These are phyloP conservation scores for Penicillium tannophilum DNA, from an alignment of 495 filamentous ascomycete genomes.

Conservation along the genomic window DNA sequence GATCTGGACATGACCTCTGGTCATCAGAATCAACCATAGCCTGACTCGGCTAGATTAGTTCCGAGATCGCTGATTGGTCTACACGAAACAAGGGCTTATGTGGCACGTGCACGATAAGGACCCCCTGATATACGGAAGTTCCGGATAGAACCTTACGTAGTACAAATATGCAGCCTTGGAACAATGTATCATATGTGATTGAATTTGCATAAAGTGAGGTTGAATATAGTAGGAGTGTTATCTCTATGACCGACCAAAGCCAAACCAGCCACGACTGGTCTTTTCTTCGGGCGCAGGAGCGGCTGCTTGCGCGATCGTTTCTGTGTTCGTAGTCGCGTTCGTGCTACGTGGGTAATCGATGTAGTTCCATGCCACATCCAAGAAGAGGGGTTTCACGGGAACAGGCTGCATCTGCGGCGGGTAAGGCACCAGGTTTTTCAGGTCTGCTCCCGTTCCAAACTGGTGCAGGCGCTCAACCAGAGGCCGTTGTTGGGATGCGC, in stretches of 20 bases:
- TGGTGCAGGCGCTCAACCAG: slow-evolving; percentile 73
- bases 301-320: slow-evolving; percentile 16
- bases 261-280: slow-evolving; percentile 82
- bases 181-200: not conserved
- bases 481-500: slow-evolving; percentile 43
- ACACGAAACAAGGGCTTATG: slow-evolving; percentile 4
- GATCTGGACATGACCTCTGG: not conserved
- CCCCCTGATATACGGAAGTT: too few species aligned
- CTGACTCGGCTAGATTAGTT: slow-evolving; percentile 22
- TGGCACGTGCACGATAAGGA: slow-evolving; percentile 16
- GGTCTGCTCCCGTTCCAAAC: slow-evolving; percentile 69
- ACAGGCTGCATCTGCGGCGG: slow-evolving; percentile 81
- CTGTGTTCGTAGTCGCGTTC: slow-evolving; percentile 5
- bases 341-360: slow-evolving; percentile 79
- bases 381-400: slow-evolving; percentile 93
- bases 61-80: slow-evolving; percentile 14
- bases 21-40: slow-evolving; percentile 12
- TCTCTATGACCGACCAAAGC: slow-evolving; percentile 68
- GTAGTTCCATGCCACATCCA: slow-evolving; percentile 98
- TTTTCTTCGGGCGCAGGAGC: slow-evolving; percentile 46
- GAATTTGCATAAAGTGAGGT: not conserved
- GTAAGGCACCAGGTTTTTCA: slow-evolving; percentile 80
- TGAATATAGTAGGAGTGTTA: not conserved
- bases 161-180: too few species aligned
- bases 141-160: too few species aligned